Percentiles rank a stretch among this genome's conserved stretches.
Conservation (phyloP, 805 yeast species). For the Cyberlindnera samutprakarnensis region DNA sequence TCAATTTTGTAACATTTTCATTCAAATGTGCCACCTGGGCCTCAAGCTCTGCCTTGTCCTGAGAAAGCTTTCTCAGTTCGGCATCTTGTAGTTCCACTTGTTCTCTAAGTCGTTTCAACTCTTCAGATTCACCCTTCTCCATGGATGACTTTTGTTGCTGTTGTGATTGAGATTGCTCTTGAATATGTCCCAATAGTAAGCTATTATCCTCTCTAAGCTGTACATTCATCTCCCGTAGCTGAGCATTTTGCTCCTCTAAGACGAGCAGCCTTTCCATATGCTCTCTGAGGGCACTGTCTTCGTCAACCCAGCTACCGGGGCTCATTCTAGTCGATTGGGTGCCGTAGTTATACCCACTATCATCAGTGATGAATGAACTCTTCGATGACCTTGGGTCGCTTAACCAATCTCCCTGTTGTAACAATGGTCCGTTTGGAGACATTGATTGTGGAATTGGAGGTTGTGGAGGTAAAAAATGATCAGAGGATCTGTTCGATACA, state of each 20-base stretch:
- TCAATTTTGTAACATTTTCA: slow-evolving; percentile 8
- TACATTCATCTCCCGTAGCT: slow-evolving; percentile 7
- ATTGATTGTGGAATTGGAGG: slow-evolving; percentile 1
- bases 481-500: background rate
- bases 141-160: no score
- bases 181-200: slow-evolving; percentile 3
- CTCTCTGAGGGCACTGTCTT: slow-evolving; percentile 2
- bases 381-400: background rate
- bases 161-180: slow-evolving; percentile 1
- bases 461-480: background rate
- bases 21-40: slow-evolving; percentile 5
- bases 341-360: no score
- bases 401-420: slow-evolving; percentile 9
- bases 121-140: background rate
- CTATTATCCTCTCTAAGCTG: slow-evolving; percentile 7
- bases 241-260: slow-evolving; percentile 7
- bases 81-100: background rate
- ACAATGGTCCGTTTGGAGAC: slow-evolving; percentile 2
- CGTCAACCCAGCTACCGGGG: slow-evolving; percentile 7
- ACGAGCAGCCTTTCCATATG: slow-evolving; percentile 7
- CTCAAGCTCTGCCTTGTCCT: slow-evolving; percentile 6
- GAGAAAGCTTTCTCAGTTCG: slow-evolving; percentile 1
- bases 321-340: background rate
- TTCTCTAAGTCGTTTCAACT: background rate
- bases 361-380: background rate